Evolutionary conservation across 2,329 filamentous ascomycete genomes (phyloP).

Genomic region (Phaeophleospora eucalypticola): DNA sequence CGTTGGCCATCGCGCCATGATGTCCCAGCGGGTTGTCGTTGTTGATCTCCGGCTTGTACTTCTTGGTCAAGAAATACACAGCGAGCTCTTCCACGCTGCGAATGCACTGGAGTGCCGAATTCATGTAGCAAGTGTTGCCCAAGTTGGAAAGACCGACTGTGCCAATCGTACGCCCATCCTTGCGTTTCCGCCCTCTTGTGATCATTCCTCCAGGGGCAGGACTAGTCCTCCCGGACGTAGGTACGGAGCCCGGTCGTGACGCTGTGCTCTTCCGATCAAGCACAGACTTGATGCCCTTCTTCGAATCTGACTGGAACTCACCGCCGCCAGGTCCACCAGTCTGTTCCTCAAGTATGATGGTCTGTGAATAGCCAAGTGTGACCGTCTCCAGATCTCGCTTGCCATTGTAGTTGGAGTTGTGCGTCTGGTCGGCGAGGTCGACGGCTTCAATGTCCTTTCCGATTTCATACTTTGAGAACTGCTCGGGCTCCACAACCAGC

Average conservation of each 20-base stretch:
- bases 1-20: constrained; percentile 77
- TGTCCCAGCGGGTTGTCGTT: constrained; percentile 79
- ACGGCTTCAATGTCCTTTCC: constrained; percentile 64
- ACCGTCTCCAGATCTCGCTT: constrained; percentile 60
- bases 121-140: constrained; percentile 99
- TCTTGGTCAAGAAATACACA: constrained; percentile 74
- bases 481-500: constrained; percentile 59
- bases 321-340: constrained; percentile 52
- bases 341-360: constrained; percentile 80
- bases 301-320: constrained; percentile 53
- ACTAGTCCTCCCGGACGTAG: constrained; percentile 60
- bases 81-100: constrained; percentile 90
- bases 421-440: constrained; percentile 63
- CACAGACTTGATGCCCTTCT: constrained; percentile 38
- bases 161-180: constrained; percentile 66
- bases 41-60: constrained; percentile 79
- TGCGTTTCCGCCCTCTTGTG: constrained; percentile 68
- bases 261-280: constrained; percentile 44
- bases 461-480: constrained; percentile 60
- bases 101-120: constrained; percentile 91
- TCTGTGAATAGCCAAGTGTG: constrained; percentile 64
- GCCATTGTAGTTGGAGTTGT: constrained; percentile 74
- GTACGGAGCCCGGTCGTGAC: constrained; percentile 37
- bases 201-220: constrained; percentile 60
- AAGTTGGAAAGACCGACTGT: constrained; percentile 82